These are phyloP conservation scores for Psophocarpus tetragonolobus DNA, from an alignment of 306 rosid species.

Conservation along the genomic window DNA sequence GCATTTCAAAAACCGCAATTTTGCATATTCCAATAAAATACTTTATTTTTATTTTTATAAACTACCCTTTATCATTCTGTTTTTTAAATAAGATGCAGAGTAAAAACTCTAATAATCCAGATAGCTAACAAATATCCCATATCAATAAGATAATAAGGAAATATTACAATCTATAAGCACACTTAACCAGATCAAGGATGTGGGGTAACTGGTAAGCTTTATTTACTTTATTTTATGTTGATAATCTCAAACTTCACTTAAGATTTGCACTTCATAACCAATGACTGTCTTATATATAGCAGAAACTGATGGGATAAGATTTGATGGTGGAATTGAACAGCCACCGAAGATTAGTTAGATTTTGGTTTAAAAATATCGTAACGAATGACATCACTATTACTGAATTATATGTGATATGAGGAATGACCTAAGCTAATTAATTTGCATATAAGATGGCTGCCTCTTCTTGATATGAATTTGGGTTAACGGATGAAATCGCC, in stretches of 20 bases:
- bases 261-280: neutral
- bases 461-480: neutral
- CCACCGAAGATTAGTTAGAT: slow-evolving; percentile 39
- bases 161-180: too few species aligned
- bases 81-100: too few species aligned
- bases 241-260: slow-evolving; percentile 16
- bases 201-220: neutral
- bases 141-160: too few species aligned
- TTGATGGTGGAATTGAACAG: neutral
- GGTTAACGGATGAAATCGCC: neutral
- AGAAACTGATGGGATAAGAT: slow-evolving; percentile 16
- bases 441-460: neutral
- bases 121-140: too few species aligned
- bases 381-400: slow-evolving; percentile 28
- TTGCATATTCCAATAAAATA: too few species aligned
- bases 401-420: neutral
- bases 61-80: too few species aligned
- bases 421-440: slow-evolving; percentile 27
- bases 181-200: slow-evolving; percentile 2
- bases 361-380: slow-evolving; percentile 29
- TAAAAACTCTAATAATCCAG: too few species aligned
- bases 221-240: neutral
- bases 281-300: slow-evolving; percentile 18
- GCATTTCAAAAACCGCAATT: too few species aligned
- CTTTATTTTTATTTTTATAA: too few species aligned